Percentiles rank a stretch among this genome's conserved stretches.
These are phyloP conservation scores for Lachnellula cervina DNA, from an alignment of 2,329 filamentous ascomycete species.

Conservation along the genomic window DNA sequence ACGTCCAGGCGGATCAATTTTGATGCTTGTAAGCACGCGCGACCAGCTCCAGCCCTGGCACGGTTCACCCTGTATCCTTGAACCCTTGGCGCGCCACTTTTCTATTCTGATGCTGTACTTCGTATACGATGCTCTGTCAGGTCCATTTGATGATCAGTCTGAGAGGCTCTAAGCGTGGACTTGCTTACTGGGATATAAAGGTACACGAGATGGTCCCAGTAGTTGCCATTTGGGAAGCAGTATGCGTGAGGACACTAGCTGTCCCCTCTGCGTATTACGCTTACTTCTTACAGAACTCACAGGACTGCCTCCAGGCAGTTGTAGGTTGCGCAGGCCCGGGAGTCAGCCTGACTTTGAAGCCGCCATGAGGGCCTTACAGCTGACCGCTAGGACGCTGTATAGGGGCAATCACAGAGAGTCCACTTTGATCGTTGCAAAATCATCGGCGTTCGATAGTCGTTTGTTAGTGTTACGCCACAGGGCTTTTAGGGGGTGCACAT, in stretches of 20 bases:
- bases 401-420: constrained; percentile 3
- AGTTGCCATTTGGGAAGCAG: background rate
- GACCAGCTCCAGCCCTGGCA: constrained; percentile 25
- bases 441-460: constrained; percentile 22
- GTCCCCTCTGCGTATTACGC: too few species aligned
- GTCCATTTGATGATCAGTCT: background rate
- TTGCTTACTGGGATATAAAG: too few species aligned
- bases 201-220: background rate
- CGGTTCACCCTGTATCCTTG: constrained; percentile 22
- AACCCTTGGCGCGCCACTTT: constrained; percentile 20
- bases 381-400: constrained; percentile 12
- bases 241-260: too few species aligned
- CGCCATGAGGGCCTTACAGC: background rate
- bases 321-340: too few species aligned
- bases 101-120: constrained; percentile 21
- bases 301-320: too few species aligned
- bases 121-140: constrained; percentile 7
- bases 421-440: background rate
- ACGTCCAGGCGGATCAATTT: constrained; percentile 23
- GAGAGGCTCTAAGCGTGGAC: too few species aligned
- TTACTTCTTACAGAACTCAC: too few species aligned
- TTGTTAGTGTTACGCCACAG: constrained; percentile 16
- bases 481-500: background rate
- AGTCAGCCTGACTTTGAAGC: too few species aligned
- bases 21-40: constrained; percentile 28